Base-by-base conservation (phyloP, 306 rosid genomes). In the Dicorynia guianensis region DNA sequence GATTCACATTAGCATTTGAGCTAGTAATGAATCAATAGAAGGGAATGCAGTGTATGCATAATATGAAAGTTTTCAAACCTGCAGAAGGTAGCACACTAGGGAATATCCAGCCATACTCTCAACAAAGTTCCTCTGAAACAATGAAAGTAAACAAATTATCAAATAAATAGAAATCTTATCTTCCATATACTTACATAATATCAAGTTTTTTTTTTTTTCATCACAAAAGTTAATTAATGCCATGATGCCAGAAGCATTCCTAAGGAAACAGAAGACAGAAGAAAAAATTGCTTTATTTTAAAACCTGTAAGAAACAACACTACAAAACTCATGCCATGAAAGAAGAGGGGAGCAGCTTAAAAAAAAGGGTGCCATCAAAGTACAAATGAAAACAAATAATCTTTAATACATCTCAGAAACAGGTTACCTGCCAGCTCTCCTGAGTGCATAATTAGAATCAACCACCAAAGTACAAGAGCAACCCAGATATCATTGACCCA, bases 31-130 rank as follows among this genome's bases (percentile, higher is more conserved):
- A 74, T 79, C 58, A 63, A 59, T n/a, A 8, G 52, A 10, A 46
- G n/a, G 52, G 12, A 46, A 46, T 46, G 52, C 52, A 1, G 11
- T 11, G 52, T 46, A 12, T 46, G 12, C 11, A 13, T 13, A 46
- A 10, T 36, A 11, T 42, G 20, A 84, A 68, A 71, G 57, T 75
- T 71, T 62, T 42, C 81, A 67, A 34, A 96, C 99, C 93, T 96
- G 99, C 72, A 96, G 86, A 84, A 96, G 87, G 93, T 92, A 96
- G 88, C 99, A 96, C 76, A 96, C 97, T 43, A 96, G 86, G 77
- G 99, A 96, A 93, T 96, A 96, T 81, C 99, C 99, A 56, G 99
- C 99, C 99, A 92, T 92, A 80, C 99, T 96, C 85, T 96, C 99
- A 64, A 96, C 99, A 74, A 96, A 96, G 89, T 93, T 96, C 81